phyloP scores from a whole-genome alignment of 352 stramenopile species.

The Phytophthora sp. region DNA sequence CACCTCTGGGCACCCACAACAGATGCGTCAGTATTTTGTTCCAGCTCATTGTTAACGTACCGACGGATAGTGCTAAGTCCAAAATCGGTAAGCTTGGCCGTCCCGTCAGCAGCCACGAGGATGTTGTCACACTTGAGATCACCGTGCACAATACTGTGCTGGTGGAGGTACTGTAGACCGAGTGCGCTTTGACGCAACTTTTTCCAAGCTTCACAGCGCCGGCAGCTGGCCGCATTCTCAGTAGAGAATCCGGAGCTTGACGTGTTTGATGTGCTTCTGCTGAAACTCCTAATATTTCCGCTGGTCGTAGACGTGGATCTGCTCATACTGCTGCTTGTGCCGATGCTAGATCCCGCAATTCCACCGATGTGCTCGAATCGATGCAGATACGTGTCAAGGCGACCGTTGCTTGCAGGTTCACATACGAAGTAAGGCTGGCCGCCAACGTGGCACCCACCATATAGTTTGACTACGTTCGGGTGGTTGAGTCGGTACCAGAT shows the following conservation, averaged over 20 bases:
- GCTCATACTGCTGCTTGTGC: slow-evolving; percentile 2
- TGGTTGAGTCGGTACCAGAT: slow-evolving; percentile 43
- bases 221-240: slow-evolving; percentile 14
- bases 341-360: not conserved
- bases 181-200: slow-evolving; percentile 36
- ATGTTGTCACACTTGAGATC: slow-evolving; percentile 55
- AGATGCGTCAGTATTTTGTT: not conserved
- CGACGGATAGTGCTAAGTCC: slow-evolving; percentile 35
- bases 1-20: slow-evolving; percentile 34
- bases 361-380: slow-evolving; percentile 14
- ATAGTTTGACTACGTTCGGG: slow-evolving; percentile 44
- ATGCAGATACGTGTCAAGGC: slow-evolving; percentile 33
- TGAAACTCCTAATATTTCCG: slow-evolving; percentile 12
- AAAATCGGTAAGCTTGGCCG: slow-evolving; percentile 43
- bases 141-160: slow-evolving; percentile 43
- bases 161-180: slow-evolving; percentile 42
- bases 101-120: slow-evolving; percentile 38
- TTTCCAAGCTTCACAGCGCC: slow-evolving; percentile 32
- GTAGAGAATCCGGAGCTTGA: slow-evolving; percentile 17
- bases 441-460: slow-evolving; percentile 41
- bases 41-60: slow-evolving; percentile 20
- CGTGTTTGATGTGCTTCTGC: slow-evolving; percentile 25
- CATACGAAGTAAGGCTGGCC: slow-evolving; percentile 46
- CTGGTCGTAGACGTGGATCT: slow-evolving; percentile 23
- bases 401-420: slow-evolving; percentile 36